phyloP scores from a whole-genome alignment of 2,329 filamentous ascomycete genomes.

The Hortaea werneckii region DNA sequence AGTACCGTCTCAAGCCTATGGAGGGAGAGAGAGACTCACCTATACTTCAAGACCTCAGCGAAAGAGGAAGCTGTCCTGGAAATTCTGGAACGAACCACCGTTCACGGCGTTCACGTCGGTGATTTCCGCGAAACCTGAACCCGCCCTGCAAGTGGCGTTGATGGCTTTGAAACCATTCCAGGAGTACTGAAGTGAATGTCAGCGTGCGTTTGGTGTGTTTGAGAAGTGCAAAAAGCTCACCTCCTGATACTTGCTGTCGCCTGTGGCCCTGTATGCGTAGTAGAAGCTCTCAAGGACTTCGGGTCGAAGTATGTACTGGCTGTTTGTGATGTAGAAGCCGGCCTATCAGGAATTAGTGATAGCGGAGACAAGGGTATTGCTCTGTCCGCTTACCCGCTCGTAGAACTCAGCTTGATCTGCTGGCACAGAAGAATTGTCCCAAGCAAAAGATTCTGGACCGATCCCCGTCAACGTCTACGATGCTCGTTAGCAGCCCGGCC shows the following conservation, averaged over 20 bases:
- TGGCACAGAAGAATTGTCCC: slow-evolving; percentile 9
- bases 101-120: slow-evolving; percentile 6
- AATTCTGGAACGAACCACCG: slow-evolving; percentile 5
- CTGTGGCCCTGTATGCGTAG: slow-evolving; percentile 8
- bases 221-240: background rate
- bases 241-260: slow-evolving; percentile 24
- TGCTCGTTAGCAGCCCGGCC: background rate
- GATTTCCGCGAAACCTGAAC: slow-evolving; percentile 6
- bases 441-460: slow-evolving; percentile 54
- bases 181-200: slow-evolving; percentile 1
- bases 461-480: slow-evolving; percentile 55
- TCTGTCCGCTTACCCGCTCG: slow-evolving; percentile 2
- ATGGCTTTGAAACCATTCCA: slow-evolving; percentile 8
- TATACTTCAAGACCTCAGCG: slow-evolving; percentile 19
- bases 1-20: slow-evolving; percentile 22
- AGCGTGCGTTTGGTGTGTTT: background rate
- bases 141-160: slow-evolving; percentile 5
- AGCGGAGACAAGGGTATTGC: slow-evolving; percentile 6
- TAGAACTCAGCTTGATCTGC: background rate
- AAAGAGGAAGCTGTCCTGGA: slow-evolving; percentile 16
- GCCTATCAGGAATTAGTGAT: slow-evolving; percentile 9
- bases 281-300: slow-evolving; percentile 6
- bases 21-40: slow-evolving; percentile 28
- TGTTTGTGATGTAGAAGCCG: slow-evolving; percentile 59
- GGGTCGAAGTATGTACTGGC: slow-evolving; percentile 56